phyloP scores from a whole-genome alignment of 225 moss, liverwort and hornwort genomes.

The Pleurozium schreberi region DNA sequence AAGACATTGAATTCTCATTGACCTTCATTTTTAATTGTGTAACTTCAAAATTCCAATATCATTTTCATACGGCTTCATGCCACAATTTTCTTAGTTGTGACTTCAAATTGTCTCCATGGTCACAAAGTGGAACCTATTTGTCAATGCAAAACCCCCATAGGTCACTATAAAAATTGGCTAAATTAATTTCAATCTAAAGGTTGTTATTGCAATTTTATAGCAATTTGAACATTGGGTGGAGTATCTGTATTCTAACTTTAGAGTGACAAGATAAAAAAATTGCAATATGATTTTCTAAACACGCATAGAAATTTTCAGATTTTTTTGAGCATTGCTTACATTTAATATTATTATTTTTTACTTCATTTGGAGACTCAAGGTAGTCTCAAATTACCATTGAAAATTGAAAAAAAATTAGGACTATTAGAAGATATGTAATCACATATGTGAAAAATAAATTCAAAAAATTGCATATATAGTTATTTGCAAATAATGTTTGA shows the following conservation, averaged over 20 bases:
- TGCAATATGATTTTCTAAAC: background rate
- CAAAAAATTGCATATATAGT: no score
- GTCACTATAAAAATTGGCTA: background rate
- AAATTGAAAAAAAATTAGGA: fast-evolving
- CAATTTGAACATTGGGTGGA: background rate
- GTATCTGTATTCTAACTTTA: background rate
- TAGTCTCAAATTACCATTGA: background rate
- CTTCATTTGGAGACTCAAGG: background rate
- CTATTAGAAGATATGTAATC: background rate
- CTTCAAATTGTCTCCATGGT: fast-evolving
- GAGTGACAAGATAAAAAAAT: fast-evolving
- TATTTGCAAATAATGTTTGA: background rate
- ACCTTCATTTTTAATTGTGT: background rate
- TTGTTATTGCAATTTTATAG: background rate
- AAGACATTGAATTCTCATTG: background rate
- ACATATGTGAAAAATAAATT: background rate
- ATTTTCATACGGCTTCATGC: background rate
- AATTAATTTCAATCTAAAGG: background rate
- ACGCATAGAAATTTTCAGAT: fast-evolving
- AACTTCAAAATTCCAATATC: background rate
- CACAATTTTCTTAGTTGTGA: background rate
- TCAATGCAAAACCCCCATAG: fast-evolving
- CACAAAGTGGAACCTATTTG: fast-evolving
- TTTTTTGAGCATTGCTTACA: background rate
- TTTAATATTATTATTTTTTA: background rate